phyloP scores from a whole-genome alignment of 2,329 filamentous ascomycete genomes.

The Rhynchosporium agropyri region DNA sequence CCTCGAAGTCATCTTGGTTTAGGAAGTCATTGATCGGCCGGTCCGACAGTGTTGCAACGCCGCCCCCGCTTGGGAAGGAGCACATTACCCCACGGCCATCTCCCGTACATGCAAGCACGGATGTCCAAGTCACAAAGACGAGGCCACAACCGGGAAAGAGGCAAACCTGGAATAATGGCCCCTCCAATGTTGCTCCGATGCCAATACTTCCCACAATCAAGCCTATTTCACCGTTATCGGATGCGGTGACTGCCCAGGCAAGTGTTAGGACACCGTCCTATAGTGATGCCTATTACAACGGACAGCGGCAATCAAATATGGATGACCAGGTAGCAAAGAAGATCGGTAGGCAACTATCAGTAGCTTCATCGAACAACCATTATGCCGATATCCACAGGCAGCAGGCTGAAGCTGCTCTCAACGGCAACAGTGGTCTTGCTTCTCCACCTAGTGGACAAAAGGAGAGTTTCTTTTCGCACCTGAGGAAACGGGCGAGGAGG shows the following conservation, averaged over 20 bases:
- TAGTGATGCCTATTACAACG: conserved; percentile 51
- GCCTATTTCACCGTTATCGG: conserved; percentile 94
- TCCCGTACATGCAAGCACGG: conserved; percentile 49
- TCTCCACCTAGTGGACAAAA: conserved; percentile 81
- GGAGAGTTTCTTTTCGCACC: conserved; percentile 97
- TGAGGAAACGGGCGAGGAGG: conserved; percentile 88
- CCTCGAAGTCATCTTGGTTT: conserved; percentile 94
- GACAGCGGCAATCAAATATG: conserved; percentile 44
- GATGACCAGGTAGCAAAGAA: conserved; percentile 80
- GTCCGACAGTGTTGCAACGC: conserved; percentile 67
- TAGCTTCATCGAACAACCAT: conserved; percentile 89
- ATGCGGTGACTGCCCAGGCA: conserved; percentile 87
- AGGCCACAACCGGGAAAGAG: conserved; percentile 70
- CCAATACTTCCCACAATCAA: conserved; percentile 93
- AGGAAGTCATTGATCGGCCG: conserved; percentile 88
- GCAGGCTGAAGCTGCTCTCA: conserved; percentile 88
- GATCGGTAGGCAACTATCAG: conserved; percentile 89
- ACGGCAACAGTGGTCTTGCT: conserved; percentile 73
- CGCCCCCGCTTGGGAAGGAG: conserved; percentile 52
- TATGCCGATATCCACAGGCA: conserved; percentile 88
- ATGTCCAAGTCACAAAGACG: conserved; percentile 49
- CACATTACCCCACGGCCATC: conserved; percentile 49
- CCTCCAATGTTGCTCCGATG: conserved; percentile 82
- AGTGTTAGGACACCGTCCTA: conserved; percentile 64
- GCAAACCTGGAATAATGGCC: conserved; percentile 89